Conservation (phyloP, 2,329 filamentous ascomycete species). For the Alternaria arborescens region DNA sequence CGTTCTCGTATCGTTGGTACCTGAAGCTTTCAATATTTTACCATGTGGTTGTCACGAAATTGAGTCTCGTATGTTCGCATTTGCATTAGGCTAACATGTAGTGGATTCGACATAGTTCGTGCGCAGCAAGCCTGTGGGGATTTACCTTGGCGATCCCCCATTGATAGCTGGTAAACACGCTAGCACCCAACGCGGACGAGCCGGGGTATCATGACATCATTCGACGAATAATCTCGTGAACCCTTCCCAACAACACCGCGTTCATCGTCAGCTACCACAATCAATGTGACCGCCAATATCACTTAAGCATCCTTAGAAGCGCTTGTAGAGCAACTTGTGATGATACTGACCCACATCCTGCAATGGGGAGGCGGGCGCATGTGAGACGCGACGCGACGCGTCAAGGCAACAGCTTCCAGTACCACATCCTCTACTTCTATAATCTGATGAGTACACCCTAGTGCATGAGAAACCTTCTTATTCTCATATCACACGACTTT, state of each 20-base stretch:
- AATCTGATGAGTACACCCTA: neutral
- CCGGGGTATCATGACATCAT: neutral
- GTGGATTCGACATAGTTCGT: neutral
- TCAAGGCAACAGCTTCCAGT: neutral
- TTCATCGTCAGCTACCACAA: neutral
- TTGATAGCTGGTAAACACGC: neutral
- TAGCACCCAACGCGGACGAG: neutral
- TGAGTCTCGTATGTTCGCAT: neutral
- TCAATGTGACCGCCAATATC: neutral
- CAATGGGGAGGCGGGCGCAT: neutral
- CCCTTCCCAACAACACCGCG: neutral
- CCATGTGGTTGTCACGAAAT: neutral
- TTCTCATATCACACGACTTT: neutral
- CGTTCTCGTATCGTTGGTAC: neutral
- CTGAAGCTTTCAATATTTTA: neutral
- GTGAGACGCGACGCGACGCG: neutral
- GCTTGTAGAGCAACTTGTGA: neutral
- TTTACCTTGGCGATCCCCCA: too few relatives aligned
- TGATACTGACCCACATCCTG: neutral
- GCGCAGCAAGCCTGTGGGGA: neutral
- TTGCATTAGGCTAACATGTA: neutral
- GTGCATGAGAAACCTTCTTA: accelerated
- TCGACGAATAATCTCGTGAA: neutral
- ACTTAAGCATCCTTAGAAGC: accelerated
- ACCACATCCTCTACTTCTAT: neutral